These are phyloP conservation scores for Calonectria pauciramosa DNA, from an alignment of 2,329 filamentous ascomycete genomes.

Conservation along the genomic window DNA sequence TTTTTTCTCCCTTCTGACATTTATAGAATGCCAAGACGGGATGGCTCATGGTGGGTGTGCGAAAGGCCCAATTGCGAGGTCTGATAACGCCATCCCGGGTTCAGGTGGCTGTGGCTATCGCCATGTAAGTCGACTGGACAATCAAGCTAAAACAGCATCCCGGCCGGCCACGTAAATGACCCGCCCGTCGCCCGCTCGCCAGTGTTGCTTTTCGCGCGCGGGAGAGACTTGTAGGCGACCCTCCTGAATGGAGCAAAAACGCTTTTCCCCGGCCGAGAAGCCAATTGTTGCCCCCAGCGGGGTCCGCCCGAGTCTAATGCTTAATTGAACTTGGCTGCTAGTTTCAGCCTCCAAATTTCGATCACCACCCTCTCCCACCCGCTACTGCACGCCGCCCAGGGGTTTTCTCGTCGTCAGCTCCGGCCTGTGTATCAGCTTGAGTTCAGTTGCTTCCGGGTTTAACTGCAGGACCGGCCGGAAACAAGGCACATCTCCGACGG, in stretches of 20 bases:
- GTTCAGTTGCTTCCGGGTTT: neutral
- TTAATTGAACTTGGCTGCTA: conserved; percentile 11
- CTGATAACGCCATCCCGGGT: neutral
- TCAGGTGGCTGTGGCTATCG: neutral
- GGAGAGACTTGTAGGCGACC: neutral
- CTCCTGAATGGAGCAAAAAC: neutral
- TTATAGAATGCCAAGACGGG: conserved; percentile 1
- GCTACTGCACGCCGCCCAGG: neutral
- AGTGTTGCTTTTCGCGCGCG: neutral
- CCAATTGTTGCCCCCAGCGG: neutral
- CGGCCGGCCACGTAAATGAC: neutral
- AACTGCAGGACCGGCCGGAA: neutral
- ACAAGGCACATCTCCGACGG: neutral
- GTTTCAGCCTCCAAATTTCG: conserved; percentile 22
- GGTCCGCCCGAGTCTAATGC: conserved; percentile 4
- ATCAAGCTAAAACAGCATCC: neutral
- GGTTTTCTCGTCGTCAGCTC: neutral
- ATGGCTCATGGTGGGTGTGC: neutral
- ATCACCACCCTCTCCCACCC: neutral
- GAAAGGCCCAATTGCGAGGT: neutral
- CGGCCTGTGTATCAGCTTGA: neutral
- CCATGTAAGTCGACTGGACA: conserved; percentile 11
- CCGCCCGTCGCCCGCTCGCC: neutral
- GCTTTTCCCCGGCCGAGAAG: neutral
- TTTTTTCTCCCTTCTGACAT: neutral